Evolutionary conservation across 192 early-diverging fungal species (phyloP), one percentile per base, ranked within the genome.

Genomic region (Podochytrium sp.): DNA sequence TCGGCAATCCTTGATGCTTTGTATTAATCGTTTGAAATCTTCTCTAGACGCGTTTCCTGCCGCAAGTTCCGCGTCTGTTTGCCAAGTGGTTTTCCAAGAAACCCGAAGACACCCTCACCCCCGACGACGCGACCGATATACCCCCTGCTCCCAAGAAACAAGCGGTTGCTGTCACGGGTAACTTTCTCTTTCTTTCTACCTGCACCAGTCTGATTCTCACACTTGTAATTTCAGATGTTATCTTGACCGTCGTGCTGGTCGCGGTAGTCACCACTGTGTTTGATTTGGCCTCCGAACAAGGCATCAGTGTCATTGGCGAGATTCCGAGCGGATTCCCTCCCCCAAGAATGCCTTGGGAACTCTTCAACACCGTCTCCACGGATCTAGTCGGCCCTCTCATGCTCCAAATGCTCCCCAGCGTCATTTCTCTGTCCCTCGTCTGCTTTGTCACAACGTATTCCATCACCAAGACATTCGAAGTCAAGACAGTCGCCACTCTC

Each of bases 371-470:
- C 18, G 25, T 71, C 10, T 2, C 53, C 14, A 20, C 7, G 5
- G 23, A 62, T 12, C 7, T 35, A 27, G n/a, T 38, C 27, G 7
- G 61, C 23, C 35, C 16, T 18, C 49, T 57, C 1, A 25, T 55
- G 6, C 53, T 59, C 14, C 68, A 38, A 7, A 18, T 71, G 30
- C 51, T 71, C 37, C 68, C 53, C 18, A 53, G 52, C 10, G 51
- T 53, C 34, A 34, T 51, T n/a, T 56, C 52, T 10, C 68, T 71
- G 10, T 52, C 53, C 14, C 35, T 57, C 14, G 68, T 71, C 10
- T 51, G 30, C 53, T 71, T 56, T 38, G 68, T 71, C 16, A 71
- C 68, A n/a, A 71, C 68, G 12, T 53, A 34, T n/a, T 71, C 68
- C 29, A 71, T 71, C 53, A 23, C 53, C 53, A 71, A 71, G 60